A percentile compares a stretch with the other conserved stretches of the same genome.
These are phyloP conservation scores for Lasiodiplodia sp. DNA, from an alignment of 2,329 filamentous ascomycete genomes.

Conservation along the genomic window DNA sequence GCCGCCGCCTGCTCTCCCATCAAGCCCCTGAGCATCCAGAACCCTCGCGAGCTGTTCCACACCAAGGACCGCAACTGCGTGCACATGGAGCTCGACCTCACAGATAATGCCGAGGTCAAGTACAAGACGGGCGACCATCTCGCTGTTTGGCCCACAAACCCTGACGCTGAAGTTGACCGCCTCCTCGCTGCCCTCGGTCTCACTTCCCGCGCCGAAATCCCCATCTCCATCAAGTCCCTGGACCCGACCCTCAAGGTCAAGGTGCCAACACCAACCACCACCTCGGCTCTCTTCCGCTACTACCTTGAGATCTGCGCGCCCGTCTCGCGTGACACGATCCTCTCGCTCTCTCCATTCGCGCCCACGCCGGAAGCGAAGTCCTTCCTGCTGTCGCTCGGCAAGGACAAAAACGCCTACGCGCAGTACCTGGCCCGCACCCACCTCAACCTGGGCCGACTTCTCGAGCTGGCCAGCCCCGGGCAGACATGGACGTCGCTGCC, in stretches of 20 bases:
- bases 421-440: slow-evolving; percentile 42
- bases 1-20: slow-evolving; percentile 43
- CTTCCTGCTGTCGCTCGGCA: slow-evolving; percentile 41
- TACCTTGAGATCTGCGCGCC: slow-evolving; percentile 57
- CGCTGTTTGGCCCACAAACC: slow-evolving; percentile 51
- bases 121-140: slow-evolving; percentile 56
- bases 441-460: slow-evolving; percentile 48
- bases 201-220: slow-evolving; percentile 32
- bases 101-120: slow-evolving; percentile 43
- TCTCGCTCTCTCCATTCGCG: slow-evolving; percentile 50
- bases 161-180: slow-evolving; percentile 46
- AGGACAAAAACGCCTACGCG: slow-evolving; percentile 45
- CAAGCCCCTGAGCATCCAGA: slow-evolving; percentile 41
- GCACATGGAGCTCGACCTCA: slow-evolving; percentile 51
- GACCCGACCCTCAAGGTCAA: slow-evolving; percentile 42
- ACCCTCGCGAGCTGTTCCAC: slow-evolving; percentile 45
- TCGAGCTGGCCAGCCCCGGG: slow-evolving; percentile 39
- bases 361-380: slow-evolving; percentile 43
- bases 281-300: slow-evolving; percentile 51
- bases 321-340: slow-evolving; percentile 49
- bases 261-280: slow-evolving; percentile 51
- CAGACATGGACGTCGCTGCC: slow-evolving; percentile 44
- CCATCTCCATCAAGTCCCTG: slow-evolving; percentile 41
- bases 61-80: slow-evolving; percentile 49
- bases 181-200: slow-evolving; percentile 42